Percentiles rank a stretch among this genome's conserved stretches.
phyloP scores from a whole-genome alignment of 768 basidiomycete species.

The Macrocybe gigantea region DNA sequence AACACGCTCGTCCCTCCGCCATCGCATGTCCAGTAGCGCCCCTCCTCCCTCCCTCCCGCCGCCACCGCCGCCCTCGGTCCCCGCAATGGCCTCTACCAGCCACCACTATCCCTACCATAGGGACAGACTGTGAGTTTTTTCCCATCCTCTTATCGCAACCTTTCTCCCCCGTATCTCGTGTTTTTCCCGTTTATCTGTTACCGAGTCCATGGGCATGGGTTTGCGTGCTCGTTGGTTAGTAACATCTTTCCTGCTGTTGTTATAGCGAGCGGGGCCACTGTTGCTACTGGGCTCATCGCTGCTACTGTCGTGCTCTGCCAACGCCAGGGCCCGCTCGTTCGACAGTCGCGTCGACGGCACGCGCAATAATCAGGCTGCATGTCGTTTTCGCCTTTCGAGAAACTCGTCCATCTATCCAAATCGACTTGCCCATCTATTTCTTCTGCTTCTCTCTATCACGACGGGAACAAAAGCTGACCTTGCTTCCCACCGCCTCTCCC shows the following conservation, averaged over 20 bases:
- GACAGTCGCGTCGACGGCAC: too few species aligned
- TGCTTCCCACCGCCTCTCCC: constrained; percentile 3
- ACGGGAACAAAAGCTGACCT: not conserved
- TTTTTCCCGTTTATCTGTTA: constrained; percentile 9
- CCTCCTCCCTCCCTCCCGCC: not conserved
- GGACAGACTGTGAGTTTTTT: constrained; percentile 32
- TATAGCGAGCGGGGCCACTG: too few species aligned
- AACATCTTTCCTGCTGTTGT: too few species aligned
- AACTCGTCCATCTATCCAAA: not conserved
- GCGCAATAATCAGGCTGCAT: too few species aligned
- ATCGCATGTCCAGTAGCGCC: not conserved
- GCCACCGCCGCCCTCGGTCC: not conserved
- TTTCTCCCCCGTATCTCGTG: not conserved
- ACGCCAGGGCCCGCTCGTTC: too few species aligned
- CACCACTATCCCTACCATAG: constrained; percentile 18
- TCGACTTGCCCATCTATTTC: constrained; percentile 1
- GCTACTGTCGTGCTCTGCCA: too few species aligned
- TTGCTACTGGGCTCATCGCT: too few species aligned
- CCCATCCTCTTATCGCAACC: not conserved
- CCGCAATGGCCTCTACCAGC: not conserved
- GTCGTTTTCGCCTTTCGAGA: not conserved
- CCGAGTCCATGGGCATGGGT: constrained; percentile 30
- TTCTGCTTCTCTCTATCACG: not conserved
- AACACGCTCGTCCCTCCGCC: not conserved
- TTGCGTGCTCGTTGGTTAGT: not conserved